phyloP scores from a whole-genome alignment of 257 asterid species.

The Scutellaria barbata region DNA sequence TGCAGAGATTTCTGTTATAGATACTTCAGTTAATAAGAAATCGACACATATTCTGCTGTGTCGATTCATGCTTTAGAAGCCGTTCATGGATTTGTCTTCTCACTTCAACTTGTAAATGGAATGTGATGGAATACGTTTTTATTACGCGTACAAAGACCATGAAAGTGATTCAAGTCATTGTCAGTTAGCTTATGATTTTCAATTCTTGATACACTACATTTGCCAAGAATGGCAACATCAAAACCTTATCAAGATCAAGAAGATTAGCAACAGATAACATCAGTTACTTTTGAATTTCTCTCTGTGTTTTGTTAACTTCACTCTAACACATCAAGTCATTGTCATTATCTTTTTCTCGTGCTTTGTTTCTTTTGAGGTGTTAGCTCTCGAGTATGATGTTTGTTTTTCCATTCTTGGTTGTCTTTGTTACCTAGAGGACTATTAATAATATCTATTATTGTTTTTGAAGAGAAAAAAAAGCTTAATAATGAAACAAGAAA shows the following conservation, averaged over 20 bases:
- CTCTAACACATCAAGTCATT: too few species aligned
- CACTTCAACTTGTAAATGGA: not conserved
- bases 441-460: too few species aligned
- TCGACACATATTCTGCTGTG: too few species aligned
- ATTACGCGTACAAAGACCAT: not conserved
- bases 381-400: too few species aligned
- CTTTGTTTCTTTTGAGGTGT: too few species aligned
- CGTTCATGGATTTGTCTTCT: not conserved
- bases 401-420: too few species aligned
- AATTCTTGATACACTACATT: not conserved
- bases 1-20: not conserved
- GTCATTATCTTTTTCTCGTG: too few species aligned
- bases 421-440: too few species aligned
- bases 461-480: too few species aligned
- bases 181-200: conserved; percentile 17
- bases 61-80: too few species aligned
- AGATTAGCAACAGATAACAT: not conserved
- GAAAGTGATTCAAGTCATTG: conserved; percentile 14
- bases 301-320: too few species aligned
- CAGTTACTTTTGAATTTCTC: too few species aligned
- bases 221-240: not conserved
- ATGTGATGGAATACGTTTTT: not conserved
- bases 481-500: not conserved
- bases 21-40: not conserved
- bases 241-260: not conserved